Evolutionary conservation across 2,329 filamentous ascomycete species (phyloP).

Genomic region (Fusarium avenaceum): DNA sequence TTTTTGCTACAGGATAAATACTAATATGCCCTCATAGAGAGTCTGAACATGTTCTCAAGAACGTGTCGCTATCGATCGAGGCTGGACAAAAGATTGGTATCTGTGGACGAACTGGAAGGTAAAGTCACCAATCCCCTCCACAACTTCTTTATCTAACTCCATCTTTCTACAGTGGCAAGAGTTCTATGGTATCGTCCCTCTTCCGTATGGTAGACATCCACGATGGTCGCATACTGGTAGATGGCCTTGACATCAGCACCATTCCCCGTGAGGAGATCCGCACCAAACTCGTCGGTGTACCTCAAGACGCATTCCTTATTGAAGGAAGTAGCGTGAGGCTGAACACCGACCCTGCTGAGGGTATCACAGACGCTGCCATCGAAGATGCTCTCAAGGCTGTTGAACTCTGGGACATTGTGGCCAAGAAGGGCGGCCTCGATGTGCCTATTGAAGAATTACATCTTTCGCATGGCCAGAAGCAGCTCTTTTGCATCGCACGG

Average conservation of each 20-base stretch:
- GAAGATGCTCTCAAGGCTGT: constrained; percentile 60
- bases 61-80: constrained; percentile 23
- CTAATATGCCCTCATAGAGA: background rate
- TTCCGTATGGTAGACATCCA: constrained; percentile 61
- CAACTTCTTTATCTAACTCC: background rate
- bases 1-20: rapidly evolving
- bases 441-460: constrained; percentile 50
- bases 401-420: constrained; percentile 59
- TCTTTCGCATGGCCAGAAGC: constrained; percentile 62
- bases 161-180: constrained; percentile 60
- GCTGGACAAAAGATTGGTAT: constrained; percentile 40
- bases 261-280: constrained; percentile 48
- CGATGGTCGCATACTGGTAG: constrained; percentile 59
- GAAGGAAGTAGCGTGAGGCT: constrained; percentile 58
- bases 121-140: background rate
- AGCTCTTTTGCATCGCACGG: constrained; percentile 63
- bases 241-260: constrained; percentile 56
- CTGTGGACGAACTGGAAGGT: constrained; percentile 42
- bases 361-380: constrained; percentile 57
- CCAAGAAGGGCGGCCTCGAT: constrained; percentile 55
- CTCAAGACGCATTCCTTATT: constrained; percentile 66
- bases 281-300: constrained; percentile 57
- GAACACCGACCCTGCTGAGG: constrained; percentile 61
- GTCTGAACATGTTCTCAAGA: constrained; percentile 19
- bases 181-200: constrained; percentile 54